phyloP scores from a whole-genome alignment of 768 basidiomycete genomes.

The Rhodotorula sphaerocarpa region DNA sequence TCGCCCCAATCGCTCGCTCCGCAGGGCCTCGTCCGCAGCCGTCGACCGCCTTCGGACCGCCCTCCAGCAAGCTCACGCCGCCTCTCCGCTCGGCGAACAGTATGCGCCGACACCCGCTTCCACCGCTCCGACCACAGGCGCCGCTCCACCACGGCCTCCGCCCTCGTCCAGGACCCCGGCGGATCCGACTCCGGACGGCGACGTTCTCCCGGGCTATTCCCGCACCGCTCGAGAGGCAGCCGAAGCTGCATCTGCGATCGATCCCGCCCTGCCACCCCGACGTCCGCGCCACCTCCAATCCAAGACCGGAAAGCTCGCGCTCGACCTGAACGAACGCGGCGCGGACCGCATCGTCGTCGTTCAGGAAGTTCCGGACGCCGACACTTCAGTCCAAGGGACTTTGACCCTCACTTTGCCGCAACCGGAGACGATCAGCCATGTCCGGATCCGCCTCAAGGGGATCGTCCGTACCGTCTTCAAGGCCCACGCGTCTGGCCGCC shows the following conservation, averaged over 20 bases:
- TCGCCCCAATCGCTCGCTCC: too few species aligned
- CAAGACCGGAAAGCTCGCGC: conserved; percentile 17
- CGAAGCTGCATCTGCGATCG: neutral
- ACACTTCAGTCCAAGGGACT: neutral
- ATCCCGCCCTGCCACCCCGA: conserved; percentile 7
- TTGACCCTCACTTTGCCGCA: neutral
- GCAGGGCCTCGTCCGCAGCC: too few species aligned
- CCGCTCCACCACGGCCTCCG: too few species aligned
- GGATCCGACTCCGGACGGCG: neutral
- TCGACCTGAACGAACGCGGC: conserved; percentile 14
- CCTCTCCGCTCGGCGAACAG: too few species aligned
- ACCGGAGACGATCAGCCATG: conserved; percentile 18
- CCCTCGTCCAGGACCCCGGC: too few species aligned
- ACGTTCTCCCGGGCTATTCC: neutral
- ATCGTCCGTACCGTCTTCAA: conserved; percentile 27
- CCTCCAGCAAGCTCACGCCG: too few species aligned
- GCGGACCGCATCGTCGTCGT: conserved; percentile 16
- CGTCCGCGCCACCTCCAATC: conserved; percentile 8
- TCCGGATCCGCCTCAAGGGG: conserved; percentile 29
- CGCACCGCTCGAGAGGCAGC: conserved; percentile 11
- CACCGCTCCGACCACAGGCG: too few species aligned
- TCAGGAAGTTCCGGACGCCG: conserved; percentile 14
- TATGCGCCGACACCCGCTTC: too few species aligned
- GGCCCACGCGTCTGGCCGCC: conserved; percentile 16
- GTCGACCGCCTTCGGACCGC: too few species aligned